Conservation (phyloP, 805 yeast species). For the Wickerhamiella alocasiicola region DNA sequence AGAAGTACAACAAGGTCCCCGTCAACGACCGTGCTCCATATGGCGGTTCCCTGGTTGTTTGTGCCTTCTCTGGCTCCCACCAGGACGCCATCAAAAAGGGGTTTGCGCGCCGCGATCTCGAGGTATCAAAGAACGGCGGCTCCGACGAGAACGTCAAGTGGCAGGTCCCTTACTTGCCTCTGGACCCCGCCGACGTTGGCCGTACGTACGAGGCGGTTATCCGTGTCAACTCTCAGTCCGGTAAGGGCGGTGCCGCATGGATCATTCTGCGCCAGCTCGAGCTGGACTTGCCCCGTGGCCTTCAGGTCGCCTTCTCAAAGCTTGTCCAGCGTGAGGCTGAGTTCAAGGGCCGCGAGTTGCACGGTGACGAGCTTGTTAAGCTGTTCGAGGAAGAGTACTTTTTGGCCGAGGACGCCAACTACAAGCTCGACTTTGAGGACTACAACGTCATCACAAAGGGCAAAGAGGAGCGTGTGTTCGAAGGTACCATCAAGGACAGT, state of each 20-base stretch:
- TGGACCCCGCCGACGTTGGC: constrained; percentile 77
- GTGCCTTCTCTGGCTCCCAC: constrained; percentile 78
- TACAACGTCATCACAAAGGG: constrained; percentile 39
- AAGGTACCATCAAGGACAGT: constrained; percentile 27
- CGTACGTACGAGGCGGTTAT: constrained; percentile 87
- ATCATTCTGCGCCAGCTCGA: constrained; percentile 63
- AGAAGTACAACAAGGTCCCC: constrained; percentile 69
- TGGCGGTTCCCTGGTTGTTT: constrained; percentile 71
- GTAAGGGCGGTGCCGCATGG: constrained; percentile 88
- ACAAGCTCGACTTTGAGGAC: constrained; percentile 33
- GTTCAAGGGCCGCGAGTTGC: constrained; percentile 56
- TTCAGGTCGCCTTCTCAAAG: constrained; percentile 64
- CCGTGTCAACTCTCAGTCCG: constrained; percentile 77
- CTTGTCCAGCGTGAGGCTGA: constrained; percentile 63
- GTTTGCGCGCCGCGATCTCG: constrained; percentile 38
- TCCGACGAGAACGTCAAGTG: constrained; percentile 35
- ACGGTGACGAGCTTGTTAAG: constrained; percentile 48
- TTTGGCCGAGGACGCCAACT: constrained; percentile 28
- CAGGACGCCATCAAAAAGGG: constrained; percentile 86
- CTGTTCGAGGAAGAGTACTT: constrained; percentile 52
- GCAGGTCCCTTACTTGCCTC: constrained; percentile 71
- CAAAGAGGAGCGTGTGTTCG: constrained; percentile 23
- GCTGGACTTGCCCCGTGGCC: constrained; percentile 67
- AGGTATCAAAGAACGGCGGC: constrained; percentile 24
- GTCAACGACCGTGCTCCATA: constrained; percentile 71